phyloP scores from a whole-genome alignment of 2,329 filamentous ascomycete genomes.

The Hypoxylon sp. region DNA sequence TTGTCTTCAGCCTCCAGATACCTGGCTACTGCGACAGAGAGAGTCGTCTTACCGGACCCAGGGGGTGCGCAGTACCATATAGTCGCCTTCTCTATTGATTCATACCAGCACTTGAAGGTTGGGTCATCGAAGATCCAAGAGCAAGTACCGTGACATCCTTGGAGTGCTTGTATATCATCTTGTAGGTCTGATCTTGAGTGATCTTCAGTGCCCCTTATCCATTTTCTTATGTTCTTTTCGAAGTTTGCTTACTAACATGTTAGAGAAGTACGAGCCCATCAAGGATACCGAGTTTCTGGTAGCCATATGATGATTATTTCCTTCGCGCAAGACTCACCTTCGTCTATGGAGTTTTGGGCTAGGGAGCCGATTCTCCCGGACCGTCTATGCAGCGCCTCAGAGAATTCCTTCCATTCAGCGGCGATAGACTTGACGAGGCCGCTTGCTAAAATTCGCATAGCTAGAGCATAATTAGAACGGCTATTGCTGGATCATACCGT shows the following conservation, averaged over 20 bases:
- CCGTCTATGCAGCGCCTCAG: slow-evolving; percentile 13
- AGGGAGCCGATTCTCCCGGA: slow-evolving; percentile 20
- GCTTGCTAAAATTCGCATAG: neutral
- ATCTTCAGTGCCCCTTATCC: slow-evolving; percentile 5
- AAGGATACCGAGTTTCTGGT: neutral
- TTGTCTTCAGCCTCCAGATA: neutral
- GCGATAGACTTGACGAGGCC: slow-evolving; percentile 4
- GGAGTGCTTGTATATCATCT: neutral
- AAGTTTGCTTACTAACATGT: neutral
- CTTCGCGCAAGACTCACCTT: neutral
- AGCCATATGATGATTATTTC: neutral
- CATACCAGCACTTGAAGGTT: slow-evolving; percentile 9
- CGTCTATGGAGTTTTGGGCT: neutral
- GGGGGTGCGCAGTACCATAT: slow-evolving; percentile 35
- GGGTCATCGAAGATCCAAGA: neutral
- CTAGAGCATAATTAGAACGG: neutral
- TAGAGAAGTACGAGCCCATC: neutral
- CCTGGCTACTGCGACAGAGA: neutral
- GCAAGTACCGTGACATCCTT: slow-evolving; percentile 5
- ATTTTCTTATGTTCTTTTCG: neutral
- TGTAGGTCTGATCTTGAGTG: neutral
- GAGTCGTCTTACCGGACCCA: slow-evolving; percentile 32
- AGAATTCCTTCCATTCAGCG: slow-evolving; percentile 9
- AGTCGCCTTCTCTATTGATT: slow-evolving; percentile 14
- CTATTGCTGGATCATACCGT: neutral